Evolutionary conservation across 768 basidiomycete species (phyloP), one percentile per base, ranked within the genome.

Genomic region (Amanita thiersii): DNA sequence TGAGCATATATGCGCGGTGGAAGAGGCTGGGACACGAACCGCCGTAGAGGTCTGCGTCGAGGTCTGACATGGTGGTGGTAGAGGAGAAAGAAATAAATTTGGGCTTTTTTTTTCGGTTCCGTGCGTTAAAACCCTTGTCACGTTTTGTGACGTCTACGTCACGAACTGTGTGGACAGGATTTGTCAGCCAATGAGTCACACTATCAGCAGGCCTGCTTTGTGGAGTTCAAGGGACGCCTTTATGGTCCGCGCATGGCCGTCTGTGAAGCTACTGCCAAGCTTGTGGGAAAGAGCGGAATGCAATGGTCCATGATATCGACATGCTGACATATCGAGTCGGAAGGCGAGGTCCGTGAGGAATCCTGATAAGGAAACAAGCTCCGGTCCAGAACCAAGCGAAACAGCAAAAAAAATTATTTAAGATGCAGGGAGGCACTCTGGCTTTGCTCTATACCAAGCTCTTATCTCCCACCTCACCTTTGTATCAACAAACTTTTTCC

Each of bases 11-110:
- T 20, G 21, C 28, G 7, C 17, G 11, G 19, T 15, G 24, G 1
- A 25, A 3, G 21, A 14, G 32, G 33, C 18, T 29, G 39, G 1
- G 9, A n/a, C 17, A 55, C 79, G 43, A 57, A 86, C 89, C 89
- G 54, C 87, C 86, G 55, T 92, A 92, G 40, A 91, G 73, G 60
- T 91, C 89, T 63, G 85, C 85, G 60, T 90, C 86, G 60, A 86
- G 81, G 66, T 86, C 85, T 48, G 81, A 79, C 84, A 84, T 84
- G 52, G 58, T 62, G 46, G 58, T 60, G 57, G 65, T 60, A 49
- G 40, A 48, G 57, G 52, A 49, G 50, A 58, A 52, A 59, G 56
- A 45, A 42, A 33, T 45, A 52, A 47, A 39, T 39, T 35, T 51
- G 49, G 46, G n/a, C 24, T 20, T 36, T 29, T 23, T 39, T 39